Evolutionary conservation across 2,329 filamentous ascomycete species (phyloP).

Genomic region (Fusarium musae): DNA sequence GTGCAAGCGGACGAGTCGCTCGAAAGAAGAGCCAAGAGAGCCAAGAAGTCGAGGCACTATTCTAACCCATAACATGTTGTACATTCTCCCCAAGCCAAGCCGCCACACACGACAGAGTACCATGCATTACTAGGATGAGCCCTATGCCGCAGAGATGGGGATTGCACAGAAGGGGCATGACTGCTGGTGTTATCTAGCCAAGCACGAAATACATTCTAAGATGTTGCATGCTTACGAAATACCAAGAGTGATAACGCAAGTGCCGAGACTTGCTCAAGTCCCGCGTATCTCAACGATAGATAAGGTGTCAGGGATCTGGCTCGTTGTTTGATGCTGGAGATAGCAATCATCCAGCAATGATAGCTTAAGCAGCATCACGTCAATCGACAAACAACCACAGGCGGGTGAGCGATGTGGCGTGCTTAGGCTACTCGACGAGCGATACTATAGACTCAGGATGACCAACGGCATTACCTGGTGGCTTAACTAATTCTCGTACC

Average conservation of each 20-base stretch:
- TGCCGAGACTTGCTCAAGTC: slow-evolving; percentile 7
- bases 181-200: slow-evolving; percentile 33
- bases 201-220: slow-evolving; percentile 16
- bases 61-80: slow-evolving; percentile 38
- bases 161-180: slow-evolving; percentile 22
- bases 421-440: neutral
- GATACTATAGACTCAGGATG: neutral
- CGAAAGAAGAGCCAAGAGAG: slow-evolving; percentile 28
- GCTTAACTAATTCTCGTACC: neutral
- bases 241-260: slow-evolving; percentile 29
- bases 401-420: slow-evolving; percentile 3
- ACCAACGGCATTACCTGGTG: slow-evolving; percentile 20
- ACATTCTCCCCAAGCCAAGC: slow-evolving; percentile 34
- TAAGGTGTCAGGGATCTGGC: neutral
- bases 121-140: slow-evolving; percentile 18
- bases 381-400: neutral
- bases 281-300: slow-evolving; percentile 16
- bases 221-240: slow-evolving; percentile 14
- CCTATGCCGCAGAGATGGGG: slow-evolving; percentile 15
- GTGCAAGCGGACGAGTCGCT: slow-evolving; percentile 23
- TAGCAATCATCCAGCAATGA: neutral
- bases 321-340: neutral
- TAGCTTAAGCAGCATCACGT: neutral
- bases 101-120: slow-evolving; percentile 30
- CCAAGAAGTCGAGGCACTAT: slow-evolving; percentile 31